Conservation (phyloP, 768 basidiomycete species). For the Suillus subalutaceus region DNA sequence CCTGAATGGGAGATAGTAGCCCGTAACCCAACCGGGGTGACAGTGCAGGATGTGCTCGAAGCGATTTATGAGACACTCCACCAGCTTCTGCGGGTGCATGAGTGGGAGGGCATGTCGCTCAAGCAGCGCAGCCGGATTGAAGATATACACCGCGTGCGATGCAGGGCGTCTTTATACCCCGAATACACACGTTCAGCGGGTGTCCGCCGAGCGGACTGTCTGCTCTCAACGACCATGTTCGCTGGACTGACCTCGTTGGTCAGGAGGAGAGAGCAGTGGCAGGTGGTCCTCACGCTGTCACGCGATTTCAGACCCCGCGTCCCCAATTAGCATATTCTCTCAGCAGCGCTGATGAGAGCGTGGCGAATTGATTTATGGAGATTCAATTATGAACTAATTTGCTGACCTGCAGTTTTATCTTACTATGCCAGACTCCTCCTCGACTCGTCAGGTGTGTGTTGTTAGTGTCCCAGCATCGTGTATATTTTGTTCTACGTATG, state of each 20-base stretch:
- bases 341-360: conserved; percentile 16
- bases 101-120: conserved; percentile 45
- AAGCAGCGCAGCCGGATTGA: conserved; percentile 48
- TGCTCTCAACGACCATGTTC: conserved; percentile 52
- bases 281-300: conserved; percentile 47
- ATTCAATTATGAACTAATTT: conserved; percentile 8
- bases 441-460: conserved; percentile 1
- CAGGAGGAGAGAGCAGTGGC: conserved; percentile 41
- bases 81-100: conserved; percentile 39
- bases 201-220: conserved; percentile 50
- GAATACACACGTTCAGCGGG: conserved; percentile 40
- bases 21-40: conserved; percentile 48
- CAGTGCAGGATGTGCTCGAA: conserved; percentile 51
- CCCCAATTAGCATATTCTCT: conserved; percentile 8
- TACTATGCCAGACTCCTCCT: conserved; percentile 4
- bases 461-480: conserved; percentile 3
- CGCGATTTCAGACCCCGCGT: conserved; percentile 29
- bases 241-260: conserved; percentile 51
- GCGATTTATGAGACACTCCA: conserved; percentile 46
- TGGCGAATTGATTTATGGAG: conserved; percentile 7
- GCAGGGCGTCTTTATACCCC: conserved; percentile 41
- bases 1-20: conserved; percentile 45
- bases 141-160: conserved; percentile 47
- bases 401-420: background rate
- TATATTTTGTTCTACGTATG: background rate